phyloP scores from a whole-genome alignment of 257 asterid species.

The Cynanchum wilfordii region DNA sequence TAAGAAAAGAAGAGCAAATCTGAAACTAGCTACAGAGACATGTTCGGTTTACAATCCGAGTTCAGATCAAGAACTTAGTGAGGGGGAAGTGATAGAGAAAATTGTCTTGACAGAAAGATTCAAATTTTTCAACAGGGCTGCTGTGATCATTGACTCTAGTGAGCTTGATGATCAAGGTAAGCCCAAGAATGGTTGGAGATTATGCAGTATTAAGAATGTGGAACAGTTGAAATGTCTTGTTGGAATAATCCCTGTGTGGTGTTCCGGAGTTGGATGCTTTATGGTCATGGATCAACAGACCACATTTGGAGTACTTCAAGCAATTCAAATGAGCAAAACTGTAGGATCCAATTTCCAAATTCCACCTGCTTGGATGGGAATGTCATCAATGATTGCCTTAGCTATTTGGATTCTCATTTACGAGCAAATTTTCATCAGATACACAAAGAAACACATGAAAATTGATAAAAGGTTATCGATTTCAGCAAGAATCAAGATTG shows the following conservation, averaged over 20 bases:
- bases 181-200: conserved; percentile 43
- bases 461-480: conserved; percentile 35
- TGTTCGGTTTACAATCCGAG: conserved; percentile 28
- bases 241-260: conserved; percentile 63
- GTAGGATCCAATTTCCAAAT: conserved; percentile 45
- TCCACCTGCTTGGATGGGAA: conserved; percentile 84
- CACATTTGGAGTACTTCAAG: conserved; percentile 63
- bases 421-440: conserved; percentile 44
- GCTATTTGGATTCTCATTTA: conserved; percentile 64
- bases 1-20: conserved; percentile 31
- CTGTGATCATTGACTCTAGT: conserved; percentile 30
- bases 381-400: conserved; percentile 65
- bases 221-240: conserved; percentile 49
- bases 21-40: neutral
- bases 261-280: conserved; percentile 58
- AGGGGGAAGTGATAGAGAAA: neutral
- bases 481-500: conserved; percentile 36
- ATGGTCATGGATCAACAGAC: conserved; percentile 63
- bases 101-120: conserved; percentile 20
- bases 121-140: conserved; percentile 54
- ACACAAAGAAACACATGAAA: conserved; percentile 28
- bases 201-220: conserved; percentile 63
- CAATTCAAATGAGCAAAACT: conserved; percentile 49
- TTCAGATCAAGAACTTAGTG: conserved; percentile 15
- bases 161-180: conserved; percentile 43